Evolutionary conservation across 1,284 basidiomycete genomes (phyloP).

Genomic region (Earliella scabrosa): DNA sequence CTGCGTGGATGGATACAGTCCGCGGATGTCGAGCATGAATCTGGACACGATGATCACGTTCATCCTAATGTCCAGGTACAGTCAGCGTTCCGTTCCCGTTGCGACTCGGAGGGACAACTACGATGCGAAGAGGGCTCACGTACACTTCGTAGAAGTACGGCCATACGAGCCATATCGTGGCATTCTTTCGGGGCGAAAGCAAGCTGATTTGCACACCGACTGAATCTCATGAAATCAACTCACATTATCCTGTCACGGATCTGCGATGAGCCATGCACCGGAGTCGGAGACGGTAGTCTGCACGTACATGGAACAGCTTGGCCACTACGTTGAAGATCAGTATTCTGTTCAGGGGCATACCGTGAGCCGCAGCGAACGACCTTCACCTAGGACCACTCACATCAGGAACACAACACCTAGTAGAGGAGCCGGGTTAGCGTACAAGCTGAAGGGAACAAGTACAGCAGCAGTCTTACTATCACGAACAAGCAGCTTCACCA

Average conservation of each 20-base stretch:
- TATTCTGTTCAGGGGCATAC: too few species aligned
- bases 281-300: background rate
- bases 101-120: too few species aligned
- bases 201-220: too few species aligned
- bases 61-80: background rate
- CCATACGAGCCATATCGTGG: background rate
- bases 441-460: background rate
- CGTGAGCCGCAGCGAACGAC: too few species aligned
- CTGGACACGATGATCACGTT: slow-evolving; percentile 4
- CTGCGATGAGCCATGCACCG: too few species aligned
- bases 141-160: slow-evolving; percentile 5
- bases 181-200: background rate
- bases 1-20: background rate
- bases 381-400: too few species aligned
- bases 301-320: too few species aligned
- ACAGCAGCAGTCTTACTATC: background rate
- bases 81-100: background rate
- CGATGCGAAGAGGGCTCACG: background rate
- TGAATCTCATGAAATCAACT: background rate
- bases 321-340: background rate
- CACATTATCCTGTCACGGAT: too few species aligned
- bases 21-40: slow-evolving; percentile 13
- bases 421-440: background rate
- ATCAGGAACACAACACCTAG: background rate
- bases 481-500: background rate